A percentile compares a stretch with the other conserved stretches of the same genome.
Conservation (phyloP, 257 asterid genomes). For the Solanum gandarillasii region DNA sequence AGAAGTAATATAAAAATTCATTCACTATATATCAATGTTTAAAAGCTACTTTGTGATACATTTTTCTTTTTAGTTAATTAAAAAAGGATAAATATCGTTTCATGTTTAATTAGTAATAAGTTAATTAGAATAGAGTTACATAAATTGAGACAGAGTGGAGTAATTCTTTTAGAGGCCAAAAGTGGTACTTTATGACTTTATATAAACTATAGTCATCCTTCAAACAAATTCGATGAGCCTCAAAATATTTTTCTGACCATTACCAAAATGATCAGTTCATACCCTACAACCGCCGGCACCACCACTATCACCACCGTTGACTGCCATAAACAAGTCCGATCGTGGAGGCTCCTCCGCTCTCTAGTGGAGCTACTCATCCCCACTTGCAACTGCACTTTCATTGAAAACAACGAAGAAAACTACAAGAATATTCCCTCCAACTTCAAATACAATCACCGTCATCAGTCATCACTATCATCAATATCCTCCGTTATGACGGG, state of each 20-base stretch:
- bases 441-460: neutral
- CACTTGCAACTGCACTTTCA: conserved; percentile 39
- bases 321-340: conserved; percentile 55
- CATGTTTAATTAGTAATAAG: too few relatives aligned
- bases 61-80: neutral
- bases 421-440: neutral
- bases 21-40: neutral
- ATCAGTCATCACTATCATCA: neutral
- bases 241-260: neutral
- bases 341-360: conserved; percentile 67
- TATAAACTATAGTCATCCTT: neutral
- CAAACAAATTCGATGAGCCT: neutral
- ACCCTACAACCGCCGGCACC: neutral
- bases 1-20: neutral
- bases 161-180: neutral
- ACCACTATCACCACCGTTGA: conserved; percentile 30
- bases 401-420: conserved; percentile 8
- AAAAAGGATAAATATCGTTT: too few relatives aligned
- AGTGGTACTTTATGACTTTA: neutral
- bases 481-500: conserved; percentile 15
- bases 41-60: neutral
- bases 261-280: conserved; percentile 13
- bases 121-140: neutral
- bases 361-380: conserved; percentile 42
- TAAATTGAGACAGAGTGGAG: neutral